Conservation (phyloP, 2,329 filamentous ascomycete genomes). For the Fusarium transvaalense region DNA sequence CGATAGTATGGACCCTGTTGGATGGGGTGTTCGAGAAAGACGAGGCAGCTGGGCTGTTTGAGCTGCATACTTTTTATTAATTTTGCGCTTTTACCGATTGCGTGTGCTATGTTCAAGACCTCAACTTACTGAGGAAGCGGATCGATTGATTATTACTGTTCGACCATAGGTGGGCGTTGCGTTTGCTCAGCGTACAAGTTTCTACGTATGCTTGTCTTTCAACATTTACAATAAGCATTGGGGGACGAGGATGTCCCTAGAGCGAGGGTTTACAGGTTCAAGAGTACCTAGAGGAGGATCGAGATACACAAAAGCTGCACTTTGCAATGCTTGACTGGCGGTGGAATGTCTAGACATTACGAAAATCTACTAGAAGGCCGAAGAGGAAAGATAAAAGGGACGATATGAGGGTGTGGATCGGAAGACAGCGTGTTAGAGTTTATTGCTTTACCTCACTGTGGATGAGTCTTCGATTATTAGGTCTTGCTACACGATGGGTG, state of each 20-base stretch:
- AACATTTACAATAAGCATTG: conserved; percentile 28
- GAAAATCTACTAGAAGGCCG: conserved; percentile 19
- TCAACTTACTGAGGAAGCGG: conserved; percentile 1
- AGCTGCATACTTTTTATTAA: conserved; percentile 12
- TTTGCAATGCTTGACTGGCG: conserved; percentile 10
- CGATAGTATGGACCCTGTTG: conserved; percentile 67
- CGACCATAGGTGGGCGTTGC: conserved; percentile 38
- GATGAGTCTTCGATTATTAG: conserved; percentile 13
- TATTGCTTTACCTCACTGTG: conserved; percentile 5
- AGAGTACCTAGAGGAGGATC: conserved; percentile 8
- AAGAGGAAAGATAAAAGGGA: conserved; percentile 23
- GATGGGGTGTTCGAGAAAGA: conserved; percentile 76
- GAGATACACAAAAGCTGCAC: conserved; percentile 6
- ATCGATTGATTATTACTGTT: conserved; percentile 16
- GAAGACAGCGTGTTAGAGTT: conserved; percentile 5
- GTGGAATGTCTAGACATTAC: conserved; percentile 25
- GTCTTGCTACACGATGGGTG: conserved; percentile 6
- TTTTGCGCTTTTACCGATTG: conserved; percentile 10
- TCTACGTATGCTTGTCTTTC: conserved; percentile 19
- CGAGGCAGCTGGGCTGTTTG: conserved; percentile 80
- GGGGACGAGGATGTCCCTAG: conserved; percentile 27
- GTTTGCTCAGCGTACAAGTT: conserved; percentile 18
- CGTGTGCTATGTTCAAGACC: conserved; percentile 3
- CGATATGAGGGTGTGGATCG: not conserved
- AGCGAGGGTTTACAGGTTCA: conserved; percentile 16